Percentiles rank a stretch among this genome's conserved stretches.
phyloP scores from a whole-genome alignment of 768 basidiomycete genomes.

The Russula lepida region DNA sequence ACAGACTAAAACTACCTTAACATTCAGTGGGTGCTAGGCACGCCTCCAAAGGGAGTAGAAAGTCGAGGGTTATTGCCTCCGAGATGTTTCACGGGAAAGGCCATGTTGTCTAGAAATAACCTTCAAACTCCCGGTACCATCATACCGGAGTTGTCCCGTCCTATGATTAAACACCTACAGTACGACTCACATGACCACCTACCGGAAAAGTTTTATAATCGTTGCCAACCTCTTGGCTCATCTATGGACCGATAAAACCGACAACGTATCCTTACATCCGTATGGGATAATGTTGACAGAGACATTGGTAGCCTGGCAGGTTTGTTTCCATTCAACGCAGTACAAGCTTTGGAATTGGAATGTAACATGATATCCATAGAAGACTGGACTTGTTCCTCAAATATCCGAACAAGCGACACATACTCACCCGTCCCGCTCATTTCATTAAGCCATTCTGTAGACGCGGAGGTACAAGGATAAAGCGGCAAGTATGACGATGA shows the following conservation, averaged over 20 bases:
- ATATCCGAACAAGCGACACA: background rate
- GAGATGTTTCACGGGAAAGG: conserved; percentile 27
- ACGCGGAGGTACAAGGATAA: background rate
- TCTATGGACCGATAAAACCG: conserved; percentile 75
- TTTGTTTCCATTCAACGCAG: conserved; percentile 76
- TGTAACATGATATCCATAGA: background rate
- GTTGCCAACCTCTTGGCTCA: conserved; percentile 74
- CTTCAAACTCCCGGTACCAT: conserved; percentile 59
- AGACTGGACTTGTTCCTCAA: background rate
- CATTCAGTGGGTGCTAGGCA: conserved; percentile 30
- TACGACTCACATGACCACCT: conserved; percentile 16
- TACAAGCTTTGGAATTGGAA: conserved; percentile 58
- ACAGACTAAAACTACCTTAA: conserved; percentile 74
- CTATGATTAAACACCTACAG: conserved; percentile 47
- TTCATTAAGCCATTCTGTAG: background rate
- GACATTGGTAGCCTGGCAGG: conserved; percentile 56
- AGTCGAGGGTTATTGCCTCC: background rate
- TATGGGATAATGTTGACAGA: conserved; percentile 58
- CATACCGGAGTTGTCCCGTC: conserved; percentile 62
- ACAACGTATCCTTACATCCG: conserved; percentile 44
- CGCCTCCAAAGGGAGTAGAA: background rate
- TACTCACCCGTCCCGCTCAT: background rate
- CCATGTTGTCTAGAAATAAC: conserved; percentile 70
- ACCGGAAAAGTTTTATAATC: conserved; percentile 68
- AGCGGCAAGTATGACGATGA: background rate